phyloP scores from a whole-genome alignment of 192 early-diverging fungal species.

The Coemansia sp. region DNA sequence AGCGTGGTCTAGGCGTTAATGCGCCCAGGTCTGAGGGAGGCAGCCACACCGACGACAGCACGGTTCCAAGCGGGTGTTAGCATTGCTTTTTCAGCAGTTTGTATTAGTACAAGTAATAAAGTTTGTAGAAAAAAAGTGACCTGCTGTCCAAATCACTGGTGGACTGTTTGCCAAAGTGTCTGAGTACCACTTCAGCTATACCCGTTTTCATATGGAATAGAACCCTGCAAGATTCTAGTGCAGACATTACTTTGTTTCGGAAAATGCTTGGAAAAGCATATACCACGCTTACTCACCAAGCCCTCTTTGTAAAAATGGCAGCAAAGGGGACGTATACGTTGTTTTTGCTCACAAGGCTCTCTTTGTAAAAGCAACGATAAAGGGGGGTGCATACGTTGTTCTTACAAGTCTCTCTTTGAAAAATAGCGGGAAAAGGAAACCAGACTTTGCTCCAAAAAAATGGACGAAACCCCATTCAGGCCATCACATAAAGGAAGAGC shows the following conservation, averaged over 20 bases:
- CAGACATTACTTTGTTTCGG: background rate
- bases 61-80: conserved; percentile 33
- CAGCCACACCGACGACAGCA: conserved; percentile 30
- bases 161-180: background rate
- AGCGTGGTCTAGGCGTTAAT: conserved; percentile 58
- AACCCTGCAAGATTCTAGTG: background rate
- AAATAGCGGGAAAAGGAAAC: background rate
- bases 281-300: background rate
- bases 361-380: no score
- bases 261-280: background rate
- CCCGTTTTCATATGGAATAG: background rate
- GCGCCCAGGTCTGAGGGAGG: no score
- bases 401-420: background rate
- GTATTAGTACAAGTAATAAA: background rate
- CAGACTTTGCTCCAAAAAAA: no score
- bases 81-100: background rate
- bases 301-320: no score
- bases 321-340: background rate
- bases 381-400: no score
- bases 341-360: no score
- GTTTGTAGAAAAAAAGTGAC: background rate
- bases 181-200: background rate
- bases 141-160: no score
- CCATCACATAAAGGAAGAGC: background rate
- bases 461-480: background rate